phyloP scores from a whole-genome alignment of 768 basidiomycete genomes.

The Psilocybe azurescens region DNA sequence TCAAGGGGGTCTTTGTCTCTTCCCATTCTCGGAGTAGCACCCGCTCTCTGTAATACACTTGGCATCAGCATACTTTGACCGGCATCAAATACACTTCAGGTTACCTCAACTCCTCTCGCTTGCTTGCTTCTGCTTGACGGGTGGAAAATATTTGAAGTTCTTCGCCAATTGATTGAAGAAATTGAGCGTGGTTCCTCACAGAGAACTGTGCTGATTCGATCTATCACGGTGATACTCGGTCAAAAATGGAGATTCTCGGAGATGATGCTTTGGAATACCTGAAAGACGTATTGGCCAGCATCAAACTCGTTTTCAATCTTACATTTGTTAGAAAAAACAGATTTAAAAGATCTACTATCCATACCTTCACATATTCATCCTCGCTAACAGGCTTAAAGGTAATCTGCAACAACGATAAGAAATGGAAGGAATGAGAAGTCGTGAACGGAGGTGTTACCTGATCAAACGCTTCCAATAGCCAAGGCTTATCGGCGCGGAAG shows the following conservation, averaged over 20 bases:
- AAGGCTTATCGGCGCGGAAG: slow-evolving; percentile 54
- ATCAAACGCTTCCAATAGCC: slow-evolving; percentile 68
- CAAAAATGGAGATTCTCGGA: slow-evolving; percentile 10
- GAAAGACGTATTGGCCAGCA: slow-evolving; percentile 55
- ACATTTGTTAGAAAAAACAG: neutral
- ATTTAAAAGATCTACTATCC: neutral
- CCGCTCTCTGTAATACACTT: slow-evolving; percentile 38
- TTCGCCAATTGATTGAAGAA: slow-evolving; percentile 43
- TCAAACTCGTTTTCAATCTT: slow-evolving; percentile 59
- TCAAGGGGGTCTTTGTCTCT: slow-evolving; percentile 3
- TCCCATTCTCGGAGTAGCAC: slow-evolving; percentile 51
- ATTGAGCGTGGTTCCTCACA: slow-evolving; percentile 51
- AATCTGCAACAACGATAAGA: slow-evolving; percentile 38
- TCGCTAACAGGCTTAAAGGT: slow-evolving; percentile 54
- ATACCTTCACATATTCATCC: slow-evolving; percentile 53
- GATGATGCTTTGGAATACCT: slow-evolving; percentile 34
- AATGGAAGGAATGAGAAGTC: neutral
- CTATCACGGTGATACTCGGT: slow-evolving; percentile 25
- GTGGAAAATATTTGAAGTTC: slow-evolving; percentile 48
- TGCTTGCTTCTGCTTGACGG: slow-evolving; percentile 41
- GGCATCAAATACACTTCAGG: slow-evolving; percentile 8
- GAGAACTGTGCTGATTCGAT: slow-evolving; percentile 59
- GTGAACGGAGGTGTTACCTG: slow-evolving; percentile 39
- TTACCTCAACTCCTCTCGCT: slow-evolving; percentile 46
- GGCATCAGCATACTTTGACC: neutral